Evolutionary conservation across 2,329 filamentous ascomycete species (phyloP).

Genomic region (Zasmidium angulare): DNA sequence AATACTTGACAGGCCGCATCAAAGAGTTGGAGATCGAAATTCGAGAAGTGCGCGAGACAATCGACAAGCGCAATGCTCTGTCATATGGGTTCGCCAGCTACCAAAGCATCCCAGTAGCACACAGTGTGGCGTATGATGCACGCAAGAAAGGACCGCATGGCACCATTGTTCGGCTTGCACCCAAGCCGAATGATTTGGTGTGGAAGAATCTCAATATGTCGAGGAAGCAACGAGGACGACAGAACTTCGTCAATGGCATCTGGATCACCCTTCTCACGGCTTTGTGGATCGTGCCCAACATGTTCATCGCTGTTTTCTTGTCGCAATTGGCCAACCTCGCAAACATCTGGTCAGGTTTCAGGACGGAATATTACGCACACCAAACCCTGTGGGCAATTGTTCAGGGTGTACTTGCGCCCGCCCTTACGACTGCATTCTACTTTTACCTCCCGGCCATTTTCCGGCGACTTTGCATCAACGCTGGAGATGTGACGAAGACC

Average conservation of each 20-base stretch:
- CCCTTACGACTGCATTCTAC: constrained; percentile 83
- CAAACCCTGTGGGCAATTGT: constrained; percentile 76
- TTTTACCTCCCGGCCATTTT: constrained; percentile 87
- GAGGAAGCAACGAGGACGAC: constrained; percentile 67
- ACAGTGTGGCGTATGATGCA: constrained; percentile 78
- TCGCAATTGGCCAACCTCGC: constrained; percentile 82
- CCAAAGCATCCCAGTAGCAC: constrained; percentile 81
- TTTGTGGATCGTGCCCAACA: constrained; percentile 88
- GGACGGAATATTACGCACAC: constrained; percentile 61
- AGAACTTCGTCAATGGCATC: constrained; percentile 74
- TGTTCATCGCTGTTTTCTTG: constrained; percentile 89
- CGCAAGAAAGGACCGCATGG: constrained; percentile 79
- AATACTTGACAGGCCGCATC: constrained; percentile 86
- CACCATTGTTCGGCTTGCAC: constrained; percentile 74
- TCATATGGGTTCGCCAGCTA: constrained; percentile 94
- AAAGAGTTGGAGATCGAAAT: constrained; percentile 79
- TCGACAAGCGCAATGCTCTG: constrained; percentile 86
- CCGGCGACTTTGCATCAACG: constrained; percentile 76
- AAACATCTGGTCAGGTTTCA: constrained; percentile 74
- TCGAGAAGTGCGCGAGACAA: constrained; percentile 73
- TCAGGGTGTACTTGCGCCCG: constrained; percentile 88
- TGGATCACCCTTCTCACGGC: constrained; percentile 81
- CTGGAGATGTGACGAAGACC: constrained; percentile 89
- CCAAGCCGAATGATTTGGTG: constrained; percentile 86
- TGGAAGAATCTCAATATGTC: constrained; percentile 88